Evolutionary conservation across 202 grass and related monocot species (phyloP).

Genomic region (Zizania palustris): DNA sequence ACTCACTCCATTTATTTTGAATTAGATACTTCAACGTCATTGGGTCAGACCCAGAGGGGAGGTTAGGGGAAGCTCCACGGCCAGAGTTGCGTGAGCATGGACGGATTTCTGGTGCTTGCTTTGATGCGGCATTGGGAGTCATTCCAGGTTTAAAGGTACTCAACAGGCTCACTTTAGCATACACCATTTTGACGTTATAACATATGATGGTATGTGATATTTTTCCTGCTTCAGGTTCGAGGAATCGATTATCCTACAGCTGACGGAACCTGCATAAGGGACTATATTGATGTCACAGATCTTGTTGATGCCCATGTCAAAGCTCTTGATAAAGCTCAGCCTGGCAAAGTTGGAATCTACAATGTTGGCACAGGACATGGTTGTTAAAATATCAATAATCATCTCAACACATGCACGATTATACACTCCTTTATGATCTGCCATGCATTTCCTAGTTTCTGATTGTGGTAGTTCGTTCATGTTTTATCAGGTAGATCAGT

Average conservation of each 20-base stretch:
- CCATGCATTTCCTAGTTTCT: conserved; percentile 17
- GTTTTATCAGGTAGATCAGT: conserved; percentile 71
- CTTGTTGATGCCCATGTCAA: conserved; percentile 85
- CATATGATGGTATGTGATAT: conserved; percentile 8
- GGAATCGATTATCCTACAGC: conserved; percentile 56
- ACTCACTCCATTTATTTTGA: background rate
- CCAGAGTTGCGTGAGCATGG: conserved; percentile 75
- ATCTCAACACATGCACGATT: background rate
- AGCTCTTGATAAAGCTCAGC: conserved; percentile 65
- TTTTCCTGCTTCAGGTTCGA: conserved; percentile 43
- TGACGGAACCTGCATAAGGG: conserved; percentile 73
- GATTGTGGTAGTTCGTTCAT: conserved; percentile 19
- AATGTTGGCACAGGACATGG: conserved; percentile 77
- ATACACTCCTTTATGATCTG: background rate
- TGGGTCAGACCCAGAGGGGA: conserved; percentile 71
- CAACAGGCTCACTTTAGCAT: background rate
- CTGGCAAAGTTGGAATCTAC: conserved; percentile 74
- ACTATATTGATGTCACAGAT: conserved; percentile 88
- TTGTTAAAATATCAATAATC: conserved; percentile 46
- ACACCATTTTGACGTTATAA: background rate
- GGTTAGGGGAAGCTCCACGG: conserved; percentile 72
- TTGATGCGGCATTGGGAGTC: conserved; percentile 59
- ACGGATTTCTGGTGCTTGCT: conserved; percentile 76
- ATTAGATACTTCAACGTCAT: conserved; percentile 86
- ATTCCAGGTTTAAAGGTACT: conserved; percentile 67